Base-by-base conservation (phyloP, 2,329 filamentous ascomycete genomes). In the Exophiala phaeomuriformis region DNA sequence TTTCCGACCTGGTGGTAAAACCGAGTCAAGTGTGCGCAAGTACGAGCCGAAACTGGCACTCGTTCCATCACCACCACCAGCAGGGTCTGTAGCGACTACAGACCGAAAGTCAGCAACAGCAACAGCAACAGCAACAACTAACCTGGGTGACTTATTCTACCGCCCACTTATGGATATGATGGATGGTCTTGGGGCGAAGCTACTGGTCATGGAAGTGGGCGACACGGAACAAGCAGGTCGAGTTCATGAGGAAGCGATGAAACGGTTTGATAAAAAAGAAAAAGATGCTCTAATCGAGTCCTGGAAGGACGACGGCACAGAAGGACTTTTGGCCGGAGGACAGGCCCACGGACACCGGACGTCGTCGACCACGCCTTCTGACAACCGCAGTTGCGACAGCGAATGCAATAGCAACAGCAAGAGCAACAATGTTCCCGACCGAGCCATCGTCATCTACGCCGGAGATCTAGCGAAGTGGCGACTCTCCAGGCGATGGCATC, bases 31-130 rank as follows among this genome's bases (percentile, higher is more conserved):
- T 8, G 91, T 96, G 31, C 80, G 89, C 10, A 82, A 82, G 43
- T 89, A 82, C 66, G 93, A 98, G 69, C 93, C 93, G 2, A 80
- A 74, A 59, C 70, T 87, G 8, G 93, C 93, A 0, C 75, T 97
- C 9, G 87, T 97, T 0, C 58, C 59, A 45, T 58, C 19, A 19
- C 19, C 19, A 19, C 19, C 19, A 19, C 19, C 19, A 19, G 19
- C 35, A 10, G 35, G 41, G 4, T 28, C 19, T 9, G 53, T 64
- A 2, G 53, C 53, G 41, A 64, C 60, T 27, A 50, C 35, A 35
- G 65, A 64, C 2, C 74, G 77, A 52, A 40, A 47, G 19, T 31
- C 39, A 6, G 28, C 55, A 1, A 41, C 19, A 19, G 19, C 19
- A 19, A 19, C 19, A 19, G 19, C 19, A 19, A 19, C 19, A 19